These are phyloP conservation scores for Chrysanthemum lavandulifolium DNA, from an alignment of 129 eudicot genomes.

Conservation along the genomic window DNA sequence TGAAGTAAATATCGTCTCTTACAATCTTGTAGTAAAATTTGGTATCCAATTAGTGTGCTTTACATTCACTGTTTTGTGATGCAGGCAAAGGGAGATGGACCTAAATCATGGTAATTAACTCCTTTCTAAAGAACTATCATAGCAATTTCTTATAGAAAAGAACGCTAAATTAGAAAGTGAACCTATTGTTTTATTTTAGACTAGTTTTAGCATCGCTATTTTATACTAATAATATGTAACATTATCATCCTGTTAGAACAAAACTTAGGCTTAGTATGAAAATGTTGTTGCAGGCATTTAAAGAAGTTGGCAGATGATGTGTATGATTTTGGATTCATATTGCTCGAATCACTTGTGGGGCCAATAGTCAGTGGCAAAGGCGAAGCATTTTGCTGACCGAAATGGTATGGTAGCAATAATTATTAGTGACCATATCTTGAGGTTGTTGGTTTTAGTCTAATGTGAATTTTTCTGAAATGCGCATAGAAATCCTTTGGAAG, in stretches of 20 bases:
- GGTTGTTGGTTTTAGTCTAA: constrained; percentile 3
- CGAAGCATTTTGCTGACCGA: constrained; percentile 74
- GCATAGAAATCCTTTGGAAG: constrained; percentile 79
- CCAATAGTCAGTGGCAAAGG: constrained; percentile 68
- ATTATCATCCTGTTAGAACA: neutral
- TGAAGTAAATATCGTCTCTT: constrained; percentile 35
- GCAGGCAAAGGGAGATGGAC: constrained; percentile 65
- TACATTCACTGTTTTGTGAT: constrained; percentile 20
- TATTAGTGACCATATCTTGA: neutral
- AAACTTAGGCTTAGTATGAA: neutral
- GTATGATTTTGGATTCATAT: constrained; percentile 75
- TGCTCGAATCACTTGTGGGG: constrained; percentile 81
- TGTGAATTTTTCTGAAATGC: neutral
- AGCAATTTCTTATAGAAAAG: neutral
- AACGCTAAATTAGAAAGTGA: neutral
- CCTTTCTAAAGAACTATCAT: neutral
- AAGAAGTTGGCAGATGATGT: constrained; percentile 70
- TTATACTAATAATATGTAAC: no score
- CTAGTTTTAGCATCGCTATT: no score
- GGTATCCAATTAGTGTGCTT: constrained; percentile 13
- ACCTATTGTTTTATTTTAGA: neutral
- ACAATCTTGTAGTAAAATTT: constrained; percentile 20
- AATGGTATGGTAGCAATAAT: constrained; percentile 53
- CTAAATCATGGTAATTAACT: constrained; percentile 58
- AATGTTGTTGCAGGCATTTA: constrained; percentile 49